Conservation (phyloP, 2,329 filamentous ascomycete species). For the Daldinia eschscholtzii region DNA sequence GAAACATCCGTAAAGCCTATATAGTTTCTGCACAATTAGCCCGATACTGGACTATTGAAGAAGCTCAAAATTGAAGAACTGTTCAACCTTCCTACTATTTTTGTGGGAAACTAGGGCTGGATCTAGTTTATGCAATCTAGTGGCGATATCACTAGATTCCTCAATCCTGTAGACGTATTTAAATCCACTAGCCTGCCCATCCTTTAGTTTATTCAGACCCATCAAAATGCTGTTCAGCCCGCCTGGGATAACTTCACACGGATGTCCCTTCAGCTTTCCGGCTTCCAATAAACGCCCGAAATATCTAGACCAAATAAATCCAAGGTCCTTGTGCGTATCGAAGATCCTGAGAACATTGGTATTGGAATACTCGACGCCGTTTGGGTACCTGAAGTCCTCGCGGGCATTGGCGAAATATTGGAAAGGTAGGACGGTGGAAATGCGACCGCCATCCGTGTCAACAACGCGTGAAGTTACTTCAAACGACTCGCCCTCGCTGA, state of each 20-base stretch:
- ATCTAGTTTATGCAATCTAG: constrained; percentile 9
- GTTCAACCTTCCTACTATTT: not conserved
- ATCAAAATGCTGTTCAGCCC: constrained; percentile 67
- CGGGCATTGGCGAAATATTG: constrained; percentile 25
- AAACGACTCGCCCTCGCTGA: constrained; percentile 40
- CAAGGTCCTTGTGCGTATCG: constrained; percentile 37
- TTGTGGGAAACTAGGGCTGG: not conserved
- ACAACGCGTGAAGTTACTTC: constrained; percentile 36
- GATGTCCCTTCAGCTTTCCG: constrained; percentile 64
- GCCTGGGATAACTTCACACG: constrained; percentile 64
- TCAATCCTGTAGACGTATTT: constrained; percentile 71
- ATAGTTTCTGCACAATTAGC: no score
- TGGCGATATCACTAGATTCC: constrained; percentile 45
- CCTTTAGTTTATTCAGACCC: constrained; percentile 67
- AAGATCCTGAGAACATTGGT: constrained; percentile 23
- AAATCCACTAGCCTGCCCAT: constrained; percentile 70
- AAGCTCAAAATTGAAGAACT: constrained; percentile 11
- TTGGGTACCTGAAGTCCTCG: constrained; percentile 34
- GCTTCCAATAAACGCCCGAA: constrained; percentile 59
- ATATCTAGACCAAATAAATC: constrained; percentile 49
- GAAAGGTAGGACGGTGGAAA: constrained; percentile 38
- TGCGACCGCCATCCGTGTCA: constrained; percentile 22
- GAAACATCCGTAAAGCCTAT: no score
- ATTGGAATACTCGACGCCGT: constrained; percentile 31
- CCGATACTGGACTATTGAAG: not conserved